Conservation (phyloP, 2,329 filamentous ascomycete species). For the Rhexocercosporidium sp. region DNA sequence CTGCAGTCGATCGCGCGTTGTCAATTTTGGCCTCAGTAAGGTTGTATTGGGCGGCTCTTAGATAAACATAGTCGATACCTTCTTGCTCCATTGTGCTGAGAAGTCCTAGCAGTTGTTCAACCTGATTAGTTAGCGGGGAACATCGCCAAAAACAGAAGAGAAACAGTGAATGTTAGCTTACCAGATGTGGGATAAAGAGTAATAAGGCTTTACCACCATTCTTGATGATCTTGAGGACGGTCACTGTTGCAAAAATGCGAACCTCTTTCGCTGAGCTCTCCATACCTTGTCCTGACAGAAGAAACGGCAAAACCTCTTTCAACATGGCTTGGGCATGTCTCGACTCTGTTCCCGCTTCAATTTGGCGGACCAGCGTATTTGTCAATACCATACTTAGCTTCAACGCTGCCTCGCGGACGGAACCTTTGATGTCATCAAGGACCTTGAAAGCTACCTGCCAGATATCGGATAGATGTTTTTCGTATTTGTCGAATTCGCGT, state of each 20-base stretch:
- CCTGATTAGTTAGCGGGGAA: slow-evolving; percentile 30
- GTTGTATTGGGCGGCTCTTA: slow-evolving; percentile 83
- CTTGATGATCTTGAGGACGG: slow-evolving; percentile 88
- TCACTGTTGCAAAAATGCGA: slow-evolving; percentile 79
- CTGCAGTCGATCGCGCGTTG: slow-evolving; percentile 79
- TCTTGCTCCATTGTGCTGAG: slow-evolving; percentile 90
- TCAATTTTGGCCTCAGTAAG: slow-evolving; percentile 90
- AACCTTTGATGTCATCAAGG: slow-evolving; percentile 93
- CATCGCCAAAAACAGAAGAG: not conserved
- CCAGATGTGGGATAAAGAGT: slow-evolving; percentile 79
- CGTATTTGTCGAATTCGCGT: slow-evolving; percentile 75
- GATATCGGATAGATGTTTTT: slow-evolving; percentile 82
- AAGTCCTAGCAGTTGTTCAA: slow-evolving; percentile 80
- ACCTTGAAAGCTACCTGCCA: slow-evolving; percentile 89
- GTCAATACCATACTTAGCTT: slow-evolving; percentile 84
- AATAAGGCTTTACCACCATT: slow-evolving; percentile 80
- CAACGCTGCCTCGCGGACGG: slow-evolving; percentile 80
- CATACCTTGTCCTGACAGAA: slow-evolving; percentile 86
- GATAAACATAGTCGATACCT: slow-evolving; percentile 88
- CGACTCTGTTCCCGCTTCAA: slow-evolving; percentile 77
- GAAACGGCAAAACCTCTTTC: slow-evolving; percentile 84
- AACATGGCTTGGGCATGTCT: slow-evolving; percentile 81
- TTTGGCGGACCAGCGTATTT: slow-evolving; percentile 81
- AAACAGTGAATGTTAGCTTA: not conserved
- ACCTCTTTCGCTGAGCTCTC: slow-evolving; percentile 90